Conservation (phyloP, 2,329 filamentous ascomycete genomes). For the Apiospora kogelbergensis region DNA sequence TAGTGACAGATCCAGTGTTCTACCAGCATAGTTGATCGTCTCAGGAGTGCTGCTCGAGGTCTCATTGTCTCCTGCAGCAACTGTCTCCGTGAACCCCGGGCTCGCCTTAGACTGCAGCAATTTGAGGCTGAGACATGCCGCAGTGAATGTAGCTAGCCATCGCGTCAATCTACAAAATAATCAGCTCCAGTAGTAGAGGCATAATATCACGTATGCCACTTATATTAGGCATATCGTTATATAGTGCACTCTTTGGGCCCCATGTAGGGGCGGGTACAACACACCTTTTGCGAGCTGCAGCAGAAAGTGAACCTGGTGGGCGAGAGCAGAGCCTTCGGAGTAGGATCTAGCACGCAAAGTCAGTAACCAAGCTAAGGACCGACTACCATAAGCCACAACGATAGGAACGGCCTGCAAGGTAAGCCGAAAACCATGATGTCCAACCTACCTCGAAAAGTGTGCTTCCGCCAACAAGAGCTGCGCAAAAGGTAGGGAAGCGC, state of each 20-base stretch:
- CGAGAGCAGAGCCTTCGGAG: conserved; percentile 25
- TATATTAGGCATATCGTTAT: not conserved
- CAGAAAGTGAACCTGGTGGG: conserved; percentile 22
- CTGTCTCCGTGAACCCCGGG: conserved; percentile 41
- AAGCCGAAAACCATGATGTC: not conserved
- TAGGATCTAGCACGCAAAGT: conserved; percentile 20
- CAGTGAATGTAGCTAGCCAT: conserved; percentile 58
- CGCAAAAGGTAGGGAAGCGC: conserved; percentile 64
- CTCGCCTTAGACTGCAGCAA: conserved; percentile 58
- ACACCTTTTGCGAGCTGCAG: conserved; percentile 32
- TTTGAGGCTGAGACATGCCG: conserved; percentile 56
- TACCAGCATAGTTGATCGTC: conserved; percentile 53
- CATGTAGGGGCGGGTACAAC: conserved; percentile 9
- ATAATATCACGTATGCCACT: not conserved
- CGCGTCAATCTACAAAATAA: conserved; percentile 48
- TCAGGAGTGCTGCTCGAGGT: conserved; percentile 19
- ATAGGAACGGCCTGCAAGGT: not conserved
- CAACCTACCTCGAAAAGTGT: conserved; percentile 58
- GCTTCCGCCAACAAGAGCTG: conserved; percentile 57
- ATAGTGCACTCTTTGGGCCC: not conserved
- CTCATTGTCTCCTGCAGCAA: conserved; percentile 29
- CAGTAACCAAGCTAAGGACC: not conserved
- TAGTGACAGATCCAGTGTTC: conserved; percentile 80
- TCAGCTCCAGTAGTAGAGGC: not conserved
- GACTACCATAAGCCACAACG: not conserved